Percentiles rank a stretch among this genome's conserved stretches.
These are phyloP conservation scores for Colletotrichum zoysiae DNA, from an alignment of 2,329 filamentous ascomycete species.

Conservation along the genomic window DNA sequence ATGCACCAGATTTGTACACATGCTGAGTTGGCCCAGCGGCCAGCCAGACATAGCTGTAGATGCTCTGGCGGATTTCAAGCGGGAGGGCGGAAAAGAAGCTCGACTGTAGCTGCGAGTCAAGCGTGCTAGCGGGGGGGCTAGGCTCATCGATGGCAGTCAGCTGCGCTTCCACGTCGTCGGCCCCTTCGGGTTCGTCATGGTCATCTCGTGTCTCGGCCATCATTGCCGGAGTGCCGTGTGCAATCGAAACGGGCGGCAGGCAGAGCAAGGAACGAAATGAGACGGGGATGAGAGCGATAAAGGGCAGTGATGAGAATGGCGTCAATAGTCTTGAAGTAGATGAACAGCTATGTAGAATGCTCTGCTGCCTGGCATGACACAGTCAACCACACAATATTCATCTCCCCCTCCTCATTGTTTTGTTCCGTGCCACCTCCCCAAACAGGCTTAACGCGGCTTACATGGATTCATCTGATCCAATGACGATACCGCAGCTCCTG, in stretches of 20 bases:
- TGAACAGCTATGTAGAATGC: neutral
- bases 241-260: too few species aligned
- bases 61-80: constrained; percentile 32
- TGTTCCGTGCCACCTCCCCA: constrained; percentile 8
- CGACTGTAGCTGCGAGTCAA: constrained; percentile 15
- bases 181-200: neutral
- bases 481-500: constrained; percentile 1
- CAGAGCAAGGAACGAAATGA: neutral
- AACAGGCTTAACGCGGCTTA: constrained; percentile 36
- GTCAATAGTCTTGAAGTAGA: neutral
- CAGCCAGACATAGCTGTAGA: constrained; percentile 31
- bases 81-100: constrained; percentile 33
- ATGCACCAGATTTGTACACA: constrained; percentile 32
- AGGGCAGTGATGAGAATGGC: neutral
- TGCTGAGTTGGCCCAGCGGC: constrained; percentile 29
- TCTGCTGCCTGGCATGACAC: neutral
- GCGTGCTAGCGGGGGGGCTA: neutral
- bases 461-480: constrained; percentile 12
- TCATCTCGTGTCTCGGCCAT: neutral
- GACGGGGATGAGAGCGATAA: neutral
- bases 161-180: neutral
- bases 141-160: neutral
- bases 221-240: neutral
- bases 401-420: neutral
- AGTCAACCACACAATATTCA: neutral